Evolutionary conservation across 306 rosid genomes (phyloP), one percentile per base, ranked within the genome.

Genomic region (Astragalus glycyphyllos): DNA sequence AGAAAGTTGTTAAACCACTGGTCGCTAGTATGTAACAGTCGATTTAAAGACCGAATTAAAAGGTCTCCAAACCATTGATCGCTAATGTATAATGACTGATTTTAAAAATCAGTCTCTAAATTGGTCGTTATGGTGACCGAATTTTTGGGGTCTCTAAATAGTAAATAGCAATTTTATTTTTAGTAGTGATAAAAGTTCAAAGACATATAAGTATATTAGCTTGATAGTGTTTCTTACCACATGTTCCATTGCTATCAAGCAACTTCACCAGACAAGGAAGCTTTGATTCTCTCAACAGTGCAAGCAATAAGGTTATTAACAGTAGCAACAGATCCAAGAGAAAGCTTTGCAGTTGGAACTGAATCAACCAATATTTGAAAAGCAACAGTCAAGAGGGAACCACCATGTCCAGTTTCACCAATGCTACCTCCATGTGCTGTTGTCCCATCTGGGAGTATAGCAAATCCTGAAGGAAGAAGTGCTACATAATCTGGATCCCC

Each of bases 401-500:
- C 99, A 41, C 97, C 95, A 40, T 89, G 38, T 0, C 58, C 82
- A 6, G 73, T 44, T 69, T 84, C 93, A 10, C 77, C 84, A 10
- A 65, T 55, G 31, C 71, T 71, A 1, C 79, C 80, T 32, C 80
- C 82, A 58, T 73, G 76, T 0, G 87, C 3, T 1, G 81, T 13
- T 17, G 83, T 77, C 71, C 96, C 98, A 53, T 95, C 96, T 0
- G 99, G 97, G 8, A 95, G 92, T 15, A 95, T 88, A 12, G 99
- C 99, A 17, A 95, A 95, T 6, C 99, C 99, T 0, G 99, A 95
- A 15, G 99, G 99, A 7, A 95, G 96, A 42, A 95, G 93, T 0
- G 99, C 99, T n/a, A 91, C 99, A 13, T 95, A 95, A 41, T 95
- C 97, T 0, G 99, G 99, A 47, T 95, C 96, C 2, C 97, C 97